Base-by-base conservation (phyloP, 306 rosid genomes). In the Aeschynomene evenia region DNA sequence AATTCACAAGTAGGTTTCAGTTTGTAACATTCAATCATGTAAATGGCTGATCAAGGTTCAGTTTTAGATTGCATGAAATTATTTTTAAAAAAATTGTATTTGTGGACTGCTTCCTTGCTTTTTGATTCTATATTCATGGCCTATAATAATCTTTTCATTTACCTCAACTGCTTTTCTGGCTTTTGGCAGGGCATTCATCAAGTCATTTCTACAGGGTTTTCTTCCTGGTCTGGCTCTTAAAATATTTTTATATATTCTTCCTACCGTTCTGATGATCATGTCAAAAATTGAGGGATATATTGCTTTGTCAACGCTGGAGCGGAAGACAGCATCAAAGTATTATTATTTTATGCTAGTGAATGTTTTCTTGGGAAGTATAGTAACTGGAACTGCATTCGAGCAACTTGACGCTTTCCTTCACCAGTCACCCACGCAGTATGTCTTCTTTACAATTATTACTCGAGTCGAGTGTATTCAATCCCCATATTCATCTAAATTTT, bases 181-280 rank as follows among this genome's bases (percentile, higher is more conserved):
- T 63, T 76, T 72, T 63, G 78, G 59, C 96, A 91, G 99, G 88
- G 83, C 80, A 71, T 87, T 91, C 81, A 82, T 94, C 88, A 94
- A 94, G 79, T 94, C 99, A n/a, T 94, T 94, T 76, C 82, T 94
- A 51, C 99, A 94, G 76, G 99, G 99, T 76, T 94, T 94, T 76
- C 97, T 94, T 80, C 99, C 99, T 15, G 99, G 99, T 71, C 83
- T 94, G 74, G 97, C 99, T 54, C 99, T 94, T n/a, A 94, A 94
- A 84, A 51, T 94, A 79, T 94, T 94, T 79, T 52, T 94, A 29
- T 89, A 87, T 74, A 82, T 94, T 77, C 96, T 91, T 50, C 99
- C 99, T 0, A n/a, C 97, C 2, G 91, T 94, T 76, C 82, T 94
- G 45, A 83, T 94, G 95, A 77, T 94, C 79, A 91, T 94, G 99